Base-by-base conservation (phyloP, 148 eudicot species). In the Pouteria glomerata region DNA sequence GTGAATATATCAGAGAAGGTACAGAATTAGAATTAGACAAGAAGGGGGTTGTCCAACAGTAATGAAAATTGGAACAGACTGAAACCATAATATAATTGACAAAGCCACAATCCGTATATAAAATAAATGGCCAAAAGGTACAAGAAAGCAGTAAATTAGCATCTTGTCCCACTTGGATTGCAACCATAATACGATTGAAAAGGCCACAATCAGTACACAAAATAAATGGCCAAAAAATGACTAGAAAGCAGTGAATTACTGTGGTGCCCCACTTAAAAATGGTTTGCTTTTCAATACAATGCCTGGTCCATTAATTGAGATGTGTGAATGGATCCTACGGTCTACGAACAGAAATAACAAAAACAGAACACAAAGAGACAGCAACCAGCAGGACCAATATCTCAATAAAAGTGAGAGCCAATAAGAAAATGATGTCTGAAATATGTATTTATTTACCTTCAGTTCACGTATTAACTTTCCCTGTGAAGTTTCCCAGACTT, bases 391-490 rank as follows among this genome's bases (percentile, higher is more conserved):
- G 12, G 42, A 52, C 30, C 27, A 41, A 45, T 50, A 55, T n/a
- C 6, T 3, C 30, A 56, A 42, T 21, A 42, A 66, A 74, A 19
- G 11, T 26, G 15, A 31, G 61, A 16, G 0, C 4, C 59, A 19
- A 23, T 45, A 23, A 13, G 58, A 67, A 14, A 6, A 61, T 24
- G 50, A 45, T 15, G 42, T n/a, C 34, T 39, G 5, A 68, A 13
- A 74, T 24, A 66, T 65, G 29, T 24, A 60, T 35, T 53, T 12
- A 52, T 76, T 23, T 73, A 91, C 98, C 97, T 94, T 94, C 63
- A 94, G 74, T 84, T 91, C 96, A 33, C 96, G 93, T 58, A 94
- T 91, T 76, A 94, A 73, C 83, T 89, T 94, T 74, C 98, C 98
- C 73, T 87, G 84, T 58, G 86, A 69, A 37, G 98, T 87, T 81